These are phyloP conservation scores for Fusarium secorum DNA, from an alignment of 2,329 filamentous ascomycete species.

Conservation along the genomic window DNA sequence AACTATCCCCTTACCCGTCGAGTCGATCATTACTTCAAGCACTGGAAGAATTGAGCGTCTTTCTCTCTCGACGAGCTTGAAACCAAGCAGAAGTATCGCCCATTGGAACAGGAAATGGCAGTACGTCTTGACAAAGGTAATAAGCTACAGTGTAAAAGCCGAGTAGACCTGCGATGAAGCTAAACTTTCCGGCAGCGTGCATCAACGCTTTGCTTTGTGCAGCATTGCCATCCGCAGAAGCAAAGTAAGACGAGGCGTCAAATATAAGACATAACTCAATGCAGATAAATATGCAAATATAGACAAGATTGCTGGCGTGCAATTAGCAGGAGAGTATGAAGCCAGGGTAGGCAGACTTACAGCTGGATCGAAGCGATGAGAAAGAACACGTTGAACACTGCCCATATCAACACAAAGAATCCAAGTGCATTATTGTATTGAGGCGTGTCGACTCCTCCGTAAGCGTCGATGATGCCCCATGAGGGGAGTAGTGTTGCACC, in stretches of 20 bases:
- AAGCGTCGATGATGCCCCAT: slow-evolving; percentile 35
- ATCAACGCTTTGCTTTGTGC: slow-evolving; percentile 8
- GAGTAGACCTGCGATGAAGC: slow-evolving; percentile 36
- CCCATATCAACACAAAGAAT: slow-evolving; percentile 42
- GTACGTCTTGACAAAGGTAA: slow-evolving; percentile 38
- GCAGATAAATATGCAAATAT: slow-evolving; percentile 33
- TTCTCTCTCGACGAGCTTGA: slow-evolving; percentile 4
- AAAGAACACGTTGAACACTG: slow-evolving; percentile 42
- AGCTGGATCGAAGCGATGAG: slow-evolving; percentile 34
- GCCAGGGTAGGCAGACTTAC: not conserved
- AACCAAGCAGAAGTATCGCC: slow-evolving; percentile 33
- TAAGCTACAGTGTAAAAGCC: slow-evolving; percentile 36
- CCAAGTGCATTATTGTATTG: slow-evolving; percentile 40
- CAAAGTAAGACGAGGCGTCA: slow-evolving; percentile 32
- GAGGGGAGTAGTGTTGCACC: slow-evolving; percentile 35
- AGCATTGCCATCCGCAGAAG: slow-evolving; percentile 31
- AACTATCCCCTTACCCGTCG: not conserved
- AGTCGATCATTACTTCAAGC: not conserved
- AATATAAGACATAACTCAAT: slow-evolving; percentile 37
- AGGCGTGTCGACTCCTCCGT: slow-evolving; percentile 24
- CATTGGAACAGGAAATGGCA: slow-evolving; percentile 37
- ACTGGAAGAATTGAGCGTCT: not conserved
- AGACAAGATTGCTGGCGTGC: slow-evolving; percentile 30
- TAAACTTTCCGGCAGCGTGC: slow-evolving; percentile 36
- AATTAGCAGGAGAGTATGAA: not conserved